phyloP scores from a whole-genome alignment of 331 rosid genomes.

The Rosa hybrid region DNA sequence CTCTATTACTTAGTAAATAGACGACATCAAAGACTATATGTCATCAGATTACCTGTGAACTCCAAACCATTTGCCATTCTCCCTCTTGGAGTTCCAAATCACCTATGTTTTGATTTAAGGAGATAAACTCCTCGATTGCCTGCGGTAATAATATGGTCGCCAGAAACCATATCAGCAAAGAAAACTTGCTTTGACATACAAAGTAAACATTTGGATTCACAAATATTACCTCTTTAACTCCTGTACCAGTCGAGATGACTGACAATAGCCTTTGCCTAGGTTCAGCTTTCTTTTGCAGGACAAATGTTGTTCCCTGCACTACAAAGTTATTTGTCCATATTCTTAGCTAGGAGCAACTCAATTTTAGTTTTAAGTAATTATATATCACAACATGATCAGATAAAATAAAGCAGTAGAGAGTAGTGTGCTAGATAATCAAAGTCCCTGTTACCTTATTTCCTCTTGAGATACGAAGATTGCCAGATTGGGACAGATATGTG shows the following conservation, averaged over 20 bases:
- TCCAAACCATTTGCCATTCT: slow-evolving; percentile 92
- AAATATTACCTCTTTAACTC: slow-evolving; percentile 54
- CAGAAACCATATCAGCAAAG: background rate
- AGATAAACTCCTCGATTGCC: slow-evolving; percentile 78
- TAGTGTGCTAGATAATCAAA: slow-evolving; percentile 8
- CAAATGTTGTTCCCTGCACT: slow-evolving; percentile 99
- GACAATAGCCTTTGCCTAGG: slow-evolving; percentile 75
- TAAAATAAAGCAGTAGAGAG: background rate
- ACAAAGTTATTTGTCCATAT: slow-evolving; percentile 51
- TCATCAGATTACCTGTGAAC: slow-evolving; percentile 72
- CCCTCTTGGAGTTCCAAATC: slow-evolving; percentile 75
- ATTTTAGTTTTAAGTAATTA: background rate
- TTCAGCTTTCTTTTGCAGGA: slow-evolving; percentile 79
- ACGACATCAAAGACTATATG: background rate
- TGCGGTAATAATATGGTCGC: slow-evolving; percentile 26
- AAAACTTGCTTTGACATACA: background rate
- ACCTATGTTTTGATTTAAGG: slow-evolving; percentile 34
- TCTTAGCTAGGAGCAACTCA: slow-evolving; percentile 37
- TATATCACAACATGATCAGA: background rate
- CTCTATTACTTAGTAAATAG: background rate
- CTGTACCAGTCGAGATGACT: slow-evolving; percentile 60
- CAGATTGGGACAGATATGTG: slow-evolving; percentile 81
- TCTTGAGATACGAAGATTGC: slow-evolving; percentile 89
- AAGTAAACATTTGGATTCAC: background rate
- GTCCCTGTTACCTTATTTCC: slow-evolving; percentile 78